A percentile compares a stretch with the other conserved stretches of the same genome.
Evolutionary conservation across 2,329 filamentous ascomycete species (phyloP).

Genomic region (Trichophyton schoenleinii): DNA sequence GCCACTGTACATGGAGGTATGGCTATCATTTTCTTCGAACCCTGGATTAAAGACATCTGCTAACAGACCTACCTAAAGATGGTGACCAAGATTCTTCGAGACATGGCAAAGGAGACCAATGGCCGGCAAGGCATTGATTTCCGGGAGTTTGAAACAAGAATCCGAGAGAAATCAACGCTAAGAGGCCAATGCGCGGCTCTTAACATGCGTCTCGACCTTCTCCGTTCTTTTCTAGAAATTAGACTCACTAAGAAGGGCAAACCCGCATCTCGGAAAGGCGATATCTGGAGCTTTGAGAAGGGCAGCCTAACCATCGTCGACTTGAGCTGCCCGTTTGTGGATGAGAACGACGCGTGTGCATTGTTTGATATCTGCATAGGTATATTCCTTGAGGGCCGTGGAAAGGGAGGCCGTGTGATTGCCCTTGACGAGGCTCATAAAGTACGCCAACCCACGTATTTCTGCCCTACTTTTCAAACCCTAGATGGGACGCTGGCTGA

Average conservation of each 20-base stretch:
- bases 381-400: slow-evolving; percentile 49
- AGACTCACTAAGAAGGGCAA: background rate
- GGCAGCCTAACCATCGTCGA: slow-evolving; percentile 56
- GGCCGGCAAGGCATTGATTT: slow-evolving; percentile 30
- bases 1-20: slow-evolving; percentile 41
- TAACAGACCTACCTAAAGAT: slow-evolving; percentile 18
- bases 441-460: slow-evolving; percentile 22
- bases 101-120: slow-evolving; percentile 36
- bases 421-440: slow-evolving; percentile 71
- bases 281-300: slow-evolving; percentile 21
- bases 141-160: slow-evolving; percentile 26
- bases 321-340: slow-evolving; percentile 59
- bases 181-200: slow-evolving; percentile 44
- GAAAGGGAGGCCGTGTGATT: slow-evolving; percentile 45
- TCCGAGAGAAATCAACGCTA: slow-evolving; percentile 30
- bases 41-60: background rate
- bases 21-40: background rate
- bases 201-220: slow-evolving; percentile 45
- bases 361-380: slow-evolving; percentile 61
- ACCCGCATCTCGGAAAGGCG: background rate
- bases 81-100: slow-evolving; percentile 38
- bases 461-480: background rate
- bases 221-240: slow-evolving; percentile 50
- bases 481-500: background rate
- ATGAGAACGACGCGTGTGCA: slow-evolving; percentile 52